Base-by-base conservation (phyloP, 371 early-diverging fungal genomes). In the Nematocida displodere region DNA sequence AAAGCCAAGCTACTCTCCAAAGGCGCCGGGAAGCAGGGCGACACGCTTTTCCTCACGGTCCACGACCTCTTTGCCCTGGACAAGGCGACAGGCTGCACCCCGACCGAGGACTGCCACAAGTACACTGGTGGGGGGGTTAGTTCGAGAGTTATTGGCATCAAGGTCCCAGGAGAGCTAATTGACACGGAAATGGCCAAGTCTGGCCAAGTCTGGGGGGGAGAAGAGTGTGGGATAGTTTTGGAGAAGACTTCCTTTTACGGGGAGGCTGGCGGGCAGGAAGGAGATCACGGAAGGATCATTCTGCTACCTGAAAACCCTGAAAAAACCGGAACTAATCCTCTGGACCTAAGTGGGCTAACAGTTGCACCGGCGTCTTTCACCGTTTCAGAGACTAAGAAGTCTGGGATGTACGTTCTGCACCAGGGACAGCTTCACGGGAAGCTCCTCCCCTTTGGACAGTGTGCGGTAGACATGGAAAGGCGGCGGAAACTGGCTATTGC, bases 211-310 rank as follows among this genome's bases (percentile, higher is more conserved):
- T n/a, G n/a, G n/a, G 48, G 13, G 2, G 39, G 1, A 17, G 31
- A 31, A n/a, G 52, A 76, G 50, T 63, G 75, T 36, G 80, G 78
- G 71, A 83, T 97, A n/a, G 82, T 97, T 66, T 87, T 93, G 50
- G 94, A 97, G 85, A 87, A 88, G 79, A 94, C 99, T 71, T 93
- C 92, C 88, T 94, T 97, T 80, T 99, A 97, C 82, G 92, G 93
- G 48, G 99, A 97, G 85, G 88, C 88, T 58, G 99, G 99, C 81
- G 99, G 99, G 40, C 97, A 99, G 84, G 90, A 91, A 79, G 92
- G 88, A 77, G 99, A 99, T 81, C 89, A 88, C n/a, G 99, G 99
- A 54, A 86, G 87, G 65, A 87, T 97, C 64, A 87, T 89, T 37
- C 85, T 87, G 33, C 91, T 92, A 66, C 31, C 34, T 1, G 39